Evolutionary conservation across 2,329 filamentous ascomycete species (phyloP).

Genomic region (Paecilomyces fulvus): DNA sequence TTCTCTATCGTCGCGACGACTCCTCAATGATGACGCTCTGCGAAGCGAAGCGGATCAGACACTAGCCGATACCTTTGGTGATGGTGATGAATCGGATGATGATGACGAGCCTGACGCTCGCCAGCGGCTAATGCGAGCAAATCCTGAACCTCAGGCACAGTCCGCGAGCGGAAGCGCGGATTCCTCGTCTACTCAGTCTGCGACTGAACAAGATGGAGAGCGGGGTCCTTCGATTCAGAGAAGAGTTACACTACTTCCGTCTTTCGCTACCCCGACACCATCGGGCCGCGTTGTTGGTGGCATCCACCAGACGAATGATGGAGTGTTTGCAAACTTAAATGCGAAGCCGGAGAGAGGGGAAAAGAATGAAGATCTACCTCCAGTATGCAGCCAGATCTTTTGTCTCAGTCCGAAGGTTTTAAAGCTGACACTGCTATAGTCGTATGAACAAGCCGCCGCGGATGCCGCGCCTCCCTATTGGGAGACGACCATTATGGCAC

Average conservation of each 20-base stretch:
- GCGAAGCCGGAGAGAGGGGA: conserved; percentile 79
- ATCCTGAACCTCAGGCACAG: conserved; percentile 23
- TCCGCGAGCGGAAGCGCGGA: conserved; percentile 9
- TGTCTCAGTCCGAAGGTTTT: neutral
- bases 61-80: conserved; percentile 88
- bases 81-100: conserved; percentile 63
- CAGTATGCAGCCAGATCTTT: conserved; percentile 52
- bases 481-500: conserved; percentile 96
- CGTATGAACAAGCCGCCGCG: conserved; percentile 95
- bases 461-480: conserved; percentile 96
- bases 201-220: conserved; percentile 10
- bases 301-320: conserved; percentile 63
- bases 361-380: conserved; percentile 83
- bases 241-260: conserved; percentile 47
- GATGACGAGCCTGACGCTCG: conserved; percentile 70
- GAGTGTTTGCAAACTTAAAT: conserved; percentile 90
- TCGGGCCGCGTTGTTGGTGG: conserved; percentile 49
- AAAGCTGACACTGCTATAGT: conserved; percentile 48
- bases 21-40: conserved; percentile 45
- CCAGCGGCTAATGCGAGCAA: conserved; percentile 73
- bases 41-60: conserved; percentile 60
- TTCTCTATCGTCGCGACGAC: conserved; percentile 49
- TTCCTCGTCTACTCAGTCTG: conserved; percentile 19
- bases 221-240: conserved; percentile 29
- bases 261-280: conserved; percentile 35